These are phyloP conservation scores for Syncephalis fuscata DNA, from an alignment of 371 early-diverging fungal species.

Conservation along the genomic window DNA sequence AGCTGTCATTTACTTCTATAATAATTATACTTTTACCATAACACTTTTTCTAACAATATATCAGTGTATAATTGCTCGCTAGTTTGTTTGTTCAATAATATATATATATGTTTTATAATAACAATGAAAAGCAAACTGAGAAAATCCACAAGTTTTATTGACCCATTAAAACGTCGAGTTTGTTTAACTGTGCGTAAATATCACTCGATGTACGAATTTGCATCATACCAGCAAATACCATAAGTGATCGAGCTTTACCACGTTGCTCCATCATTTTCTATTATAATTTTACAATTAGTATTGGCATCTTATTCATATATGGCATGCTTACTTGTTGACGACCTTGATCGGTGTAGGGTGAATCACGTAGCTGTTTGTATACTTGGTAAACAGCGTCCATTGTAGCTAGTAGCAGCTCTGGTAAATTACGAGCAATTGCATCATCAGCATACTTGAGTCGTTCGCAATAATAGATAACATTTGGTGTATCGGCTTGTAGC, in stretches of 20 bases:
- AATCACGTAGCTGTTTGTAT: slow-evolving; percentile 22
- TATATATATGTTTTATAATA: too few species aligned
- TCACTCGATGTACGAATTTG: slow-evolving; percentile 72
- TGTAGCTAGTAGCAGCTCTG: slow-evolving; percentile 51
- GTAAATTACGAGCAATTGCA: slow-evolving; percentile 50
- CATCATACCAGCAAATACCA: slow-evolving; percentile 66
- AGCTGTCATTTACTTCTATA: too few species aligned
- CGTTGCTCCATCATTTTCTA: background rate
- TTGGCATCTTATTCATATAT: background rate
- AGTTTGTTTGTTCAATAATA: too few species aligned
- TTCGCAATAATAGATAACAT: slow-evolving; percentile 29
- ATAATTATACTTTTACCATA: too few species aligned
- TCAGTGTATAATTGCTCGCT: too few species aligned
- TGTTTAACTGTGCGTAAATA: slow-evolving; percentile 55
- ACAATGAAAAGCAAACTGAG: too few species aligned
- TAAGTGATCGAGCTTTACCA: slow-evolving; percentile 35
- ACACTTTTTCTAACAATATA: too few species aligned
- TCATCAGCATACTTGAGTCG: slow-evolving; percentile 26
- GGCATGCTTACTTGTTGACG: slow-evolving; percentile 12
- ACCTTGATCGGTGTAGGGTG: slow-evolving; percentile 23
- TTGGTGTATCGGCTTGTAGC: too few species aligned
- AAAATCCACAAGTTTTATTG: too few species aligned
- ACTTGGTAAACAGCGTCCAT: slow-evolving; percentile 48
- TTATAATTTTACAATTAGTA: background rate
- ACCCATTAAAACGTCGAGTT: slow-evolving; percentile 46